Evolutionary conservation across 176 grass and related monocot genomes (phyloP).

Genomic region (Otatea glauca): DNA sequence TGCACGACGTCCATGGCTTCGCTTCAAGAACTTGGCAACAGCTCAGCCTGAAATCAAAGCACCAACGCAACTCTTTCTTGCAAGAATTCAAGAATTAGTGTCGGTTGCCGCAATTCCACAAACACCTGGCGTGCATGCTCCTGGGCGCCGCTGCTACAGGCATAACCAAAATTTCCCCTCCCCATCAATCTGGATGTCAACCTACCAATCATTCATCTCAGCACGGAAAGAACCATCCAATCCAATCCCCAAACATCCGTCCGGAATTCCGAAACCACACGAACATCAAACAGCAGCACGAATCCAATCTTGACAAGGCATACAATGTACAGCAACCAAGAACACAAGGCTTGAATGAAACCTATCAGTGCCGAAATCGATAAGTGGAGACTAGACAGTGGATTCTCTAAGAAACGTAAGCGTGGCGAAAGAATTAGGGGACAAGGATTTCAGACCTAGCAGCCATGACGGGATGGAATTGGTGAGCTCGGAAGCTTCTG

Average conservation of each 20-base stretch:
- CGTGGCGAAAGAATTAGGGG: no score
- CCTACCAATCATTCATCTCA: background rate
- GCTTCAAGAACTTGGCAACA: background rate
- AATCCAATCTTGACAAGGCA: background rate
- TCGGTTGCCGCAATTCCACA: background rate
- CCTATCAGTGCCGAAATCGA: no score
- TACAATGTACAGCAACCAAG: background rate
- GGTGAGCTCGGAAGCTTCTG: no score
- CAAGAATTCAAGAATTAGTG: constrained; percentile 17
- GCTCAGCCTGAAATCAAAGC: background rate
- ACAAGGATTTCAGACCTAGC: no score
- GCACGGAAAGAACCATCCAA: background rate
- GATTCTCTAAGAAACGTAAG: no score
- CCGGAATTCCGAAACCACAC: background rate
- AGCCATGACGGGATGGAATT: no score
- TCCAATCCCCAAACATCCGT: background rate
- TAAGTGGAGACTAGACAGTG: no score
- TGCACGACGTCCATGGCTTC: constrained; percentile 54
- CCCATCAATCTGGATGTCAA: background rate
- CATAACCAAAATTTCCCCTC: background rate
- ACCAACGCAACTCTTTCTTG: background rate
- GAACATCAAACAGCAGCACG: background rate
- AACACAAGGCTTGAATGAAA: background rate
- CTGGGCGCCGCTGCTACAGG: background rate
- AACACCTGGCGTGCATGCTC: constrained; percentile 19